These are phyloP conservation scores for Elongisporangium undulatum DNA, from an alignment of 352 stramenopile genomes.

Conservation along the genomic window DNA sequence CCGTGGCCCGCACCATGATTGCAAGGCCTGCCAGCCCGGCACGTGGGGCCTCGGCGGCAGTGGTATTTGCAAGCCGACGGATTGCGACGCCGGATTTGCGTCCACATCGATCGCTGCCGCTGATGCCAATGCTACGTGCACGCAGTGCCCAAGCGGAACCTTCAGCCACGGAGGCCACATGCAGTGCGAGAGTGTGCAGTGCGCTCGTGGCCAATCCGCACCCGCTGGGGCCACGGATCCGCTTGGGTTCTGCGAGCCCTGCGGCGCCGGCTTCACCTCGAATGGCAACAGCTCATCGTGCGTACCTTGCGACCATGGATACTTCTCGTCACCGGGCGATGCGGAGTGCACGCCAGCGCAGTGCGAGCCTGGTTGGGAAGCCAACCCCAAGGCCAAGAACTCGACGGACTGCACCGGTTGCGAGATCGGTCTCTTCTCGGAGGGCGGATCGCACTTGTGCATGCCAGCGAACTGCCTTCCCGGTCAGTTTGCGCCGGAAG, in stretches of 20 bases:
- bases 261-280: slow-evolving; percentile 26
- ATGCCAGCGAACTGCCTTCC: slow-evolving; percentile 28
- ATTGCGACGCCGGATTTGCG: slow-evolving; percentile 22
- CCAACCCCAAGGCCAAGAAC: slow-evolving; percentile 28
- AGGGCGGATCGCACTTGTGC: slow-evolving; percentile 24
- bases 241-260: slow-evolving; percentile 19
- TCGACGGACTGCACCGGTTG: slow-evolving; percentile 39
- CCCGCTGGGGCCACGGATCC: slow-evolving; percentile 21
- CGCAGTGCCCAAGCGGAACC: slow-evolving; percentile 19
- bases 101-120: slow-evolving; percentile 15
- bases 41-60: slow-evolving; percentile 28
- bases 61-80: slow-evolving; percentile 14
- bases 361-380: slow-evolving; percentile 33
- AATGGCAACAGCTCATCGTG: slow-evolving; percentile 29
- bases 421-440: slow-evolving; percentile 33
- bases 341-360: slow-evolving; percentile 20
- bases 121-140: slow-evolving; percentile 25
- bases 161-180: slow-evolving; percentile 24
- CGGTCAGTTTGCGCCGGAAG: slow-evolving; percentile 28
- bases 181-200: slow-evolving; percentile 31
- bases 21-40: slow-evolving; percentile 26
- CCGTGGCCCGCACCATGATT: slow-evolving; percentile 28
- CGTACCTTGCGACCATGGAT: slow-evolving; percentile 22
- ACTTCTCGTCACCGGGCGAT: slow-evolving; percentile 17
- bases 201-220: slow-evolving; percentile 18